These are phyloP conservation scores for Pichia paraexigua DNA, from an alignment of 805 yeast species.

Conservation along the genomic window DNA sequence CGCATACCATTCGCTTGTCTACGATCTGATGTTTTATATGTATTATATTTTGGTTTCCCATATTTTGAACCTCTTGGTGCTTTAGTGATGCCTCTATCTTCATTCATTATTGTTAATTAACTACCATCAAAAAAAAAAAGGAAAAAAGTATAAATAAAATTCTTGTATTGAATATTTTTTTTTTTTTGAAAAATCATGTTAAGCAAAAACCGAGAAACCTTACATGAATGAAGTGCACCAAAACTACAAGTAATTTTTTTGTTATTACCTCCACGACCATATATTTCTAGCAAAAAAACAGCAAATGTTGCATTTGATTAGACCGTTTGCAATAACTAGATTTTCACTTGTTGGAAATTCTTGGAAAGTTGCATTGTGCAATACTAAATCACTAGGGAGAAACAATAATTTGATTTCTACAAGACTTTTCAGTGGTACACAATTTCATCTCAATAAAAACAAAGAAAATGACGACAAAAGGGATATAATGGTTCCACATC, in stretches of 20 bases:
- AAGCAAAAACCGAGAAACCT: not conserved
- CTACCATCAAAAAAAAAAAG: not conserved
- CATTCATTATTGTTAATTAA: not conserved
- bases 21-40: conserved; percentile 42
- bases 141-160: not conserved
- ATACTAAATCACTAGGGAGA: not conserved
- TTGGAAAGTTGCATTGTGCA: not conserved
- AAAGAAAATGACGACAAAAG: not conserved
- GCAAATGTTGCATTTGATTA: not conserved
- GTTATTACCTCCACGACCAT: too few species aligned
- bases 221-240: not conserved
- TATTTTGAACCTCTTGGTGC: conserved; percentile 3
- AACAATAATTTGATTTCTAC: not conserved
- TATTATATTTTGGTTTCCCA: conserved; percentile 9
- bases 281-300: not conserved
- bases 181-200: not conserved
- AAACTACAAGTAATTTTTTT: too few species aligned
- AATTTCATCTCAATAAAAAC: not conserved
- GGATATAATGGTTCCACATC: conserved; percentile 4
- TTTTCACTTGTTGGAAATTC: not conserved
- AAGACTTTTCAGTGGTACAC: not conserved
- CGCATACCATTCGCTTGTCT: conserved; percentile 45
- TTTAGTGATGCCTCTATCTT: not conserved
- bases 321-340: not conserved
- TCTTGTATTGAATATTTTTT: too few species aligned